Evolutionary conservation across 805 yeast genomes (phyloP).

Genomic region (Kodamaea sagamina): DNA sequence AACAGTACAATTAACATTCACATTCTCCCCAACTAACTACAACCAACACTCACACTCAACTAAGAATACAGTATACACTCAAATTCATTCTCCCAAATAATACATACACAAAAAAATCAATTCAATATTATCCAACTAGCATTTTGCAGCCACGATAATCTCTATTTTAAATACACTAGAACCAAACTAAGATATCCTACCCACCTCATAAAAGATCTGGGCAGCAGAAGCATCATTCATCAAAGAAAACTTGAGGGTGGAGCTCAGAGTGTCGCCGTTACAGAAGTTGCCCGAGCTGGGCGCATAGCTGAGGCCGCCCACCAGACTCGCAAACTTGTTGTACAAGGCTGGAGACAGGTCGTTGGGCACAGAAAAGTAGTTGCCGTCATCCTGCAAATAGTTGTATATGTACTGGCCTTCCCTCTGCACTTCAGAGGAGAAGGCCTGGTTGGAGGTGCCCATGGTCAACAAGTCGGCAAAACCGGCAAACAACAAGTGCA

Average conservation of each 20-base stretch:
- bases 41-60: no score
- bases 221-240: slow-evolving; percentile 24
- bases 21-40: no score
- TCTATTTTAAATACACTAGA: not conserved
- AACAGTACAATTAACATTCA: no score
- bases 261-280: slow-evolving; percentile 11
- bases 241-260: slow-evolving; percentile 16
- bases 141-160: slow-evolving; percentile 1
- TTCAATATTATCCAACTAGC: not conserved
- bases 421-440: slow-evolving; percentile 10
- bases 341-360: slow-evolving; percentile 9
- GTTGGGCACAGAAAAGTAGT: slow-evolving; percentile 14
- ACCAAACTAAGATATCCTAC: not conserved
- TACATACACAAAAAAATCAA: no score
- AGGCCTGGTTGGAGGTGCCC: slow-evolving; percentile 8
- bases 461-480: slow-evolving; percentile 19
- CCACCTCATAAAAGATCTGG: slow-evolving; percentile 22
- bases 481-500: slow-evolving; percentile 21
- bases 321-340: slow-evolving; percentile 11
- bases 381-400: slow-evolving; percentile 18
- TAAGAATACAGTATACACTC: no score
- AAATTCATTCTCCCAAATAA: no score
- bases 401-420: slow-evolving; percentile 19
- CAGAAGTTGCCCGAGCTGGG: slow-evolving; percentile 16
- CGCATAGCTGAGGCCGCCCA: slow-evolving; percentile 8